Conservation (phyloP, 108 stramenopile species). For the Schizochytrium sp. region DNA sequence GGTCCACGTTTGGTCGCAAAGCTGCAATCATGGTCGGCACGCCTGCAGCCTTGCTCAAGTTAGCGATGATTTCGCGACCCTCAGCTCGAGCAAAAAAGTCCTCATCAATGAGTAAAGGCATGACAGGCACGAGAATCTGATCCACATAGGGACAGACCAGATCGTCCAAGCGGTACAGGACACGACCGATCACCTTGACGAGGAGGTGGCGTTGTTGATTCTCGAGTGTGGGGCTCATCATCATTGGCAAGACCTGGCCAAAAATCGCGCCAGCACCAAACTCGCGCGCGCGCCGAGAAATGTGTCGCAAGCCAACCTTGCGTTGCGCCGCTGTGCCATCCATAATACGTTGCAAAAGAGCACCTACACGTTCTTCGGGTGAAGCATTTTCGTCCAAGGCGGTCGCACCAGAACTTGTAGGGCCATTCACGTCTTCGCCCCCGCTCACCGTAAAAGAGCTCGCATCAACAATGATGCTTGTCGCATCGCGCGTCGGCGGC, state of each 20-base stretch:
- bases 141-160: constrained; percentile 91
- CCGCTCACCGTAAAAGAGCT: not conserved
- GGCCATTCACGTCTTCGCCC: not conserved
- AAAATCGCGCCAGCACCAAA: constrained; percentile 94
- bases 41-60: constrained; percentile 97
- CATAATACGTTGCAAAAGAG: constrained; percentile 87
- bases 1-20: constrained; percentile 99
- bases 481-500: constrained; percentile 51
- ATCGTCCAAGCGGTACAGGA: constrained; percentile 93
- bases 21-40: constrained; percentile 98
- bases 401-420: not conserved
- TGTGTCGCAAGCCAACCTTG: constrained; percentile 95
- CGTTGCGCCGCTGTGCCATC: constrained; percentile 95
- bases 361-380: constrained; percentile 62
- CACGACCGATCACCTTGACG: constrained; percentile 97
- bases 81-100: constrained; percentile 97
- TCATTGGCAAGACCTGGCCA: constrained; percentile 87
- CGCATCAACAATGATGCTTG: not conserved
- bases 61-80: constrained; percentile 96
- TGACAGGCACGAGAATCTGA: constrained; percentile 90
- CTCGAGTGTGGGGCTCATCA: constrained; percentile 94
- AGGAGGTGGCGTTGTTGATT: constrained; percentile 97
- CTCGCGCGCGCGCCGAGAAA: constrained; percentile 82
- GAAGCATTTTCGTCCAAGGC: not conserved
- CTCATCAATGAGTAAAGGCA: constrained; percentile 94